These are phyloP conservation scores for Cryoendolithus antarcticus DNA, from an alignment of 2,329 filamentous ascomycete genomes.

Conservation along the genomic window DNA sequence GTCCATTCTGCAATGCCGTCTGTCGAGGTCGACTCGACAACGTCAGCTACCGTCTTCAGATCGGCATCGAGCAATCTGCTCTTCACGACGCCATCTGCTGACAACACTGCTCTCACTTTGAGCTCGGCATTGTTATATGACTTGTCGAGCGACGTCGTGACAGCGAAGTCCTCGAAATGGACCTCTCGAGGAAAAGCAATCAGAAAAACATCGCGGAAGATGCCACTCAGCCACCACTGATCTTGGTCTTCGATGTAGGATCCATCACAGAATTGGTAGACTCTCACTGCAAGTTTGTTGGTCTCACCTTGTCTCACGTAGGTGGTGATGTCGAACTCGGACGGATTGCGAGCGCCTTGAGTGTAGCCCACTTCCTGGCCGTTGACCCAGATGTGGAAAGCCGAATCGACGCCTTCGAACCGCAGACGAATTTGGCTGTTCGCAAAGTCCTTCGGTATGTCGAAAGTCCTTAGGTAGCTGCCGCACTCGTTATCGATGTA, in stretches of 20 bases:
- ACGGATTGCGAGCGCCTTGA: slow-evolving; percentile 55
- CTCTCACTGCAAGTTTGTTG: slow-evolving; percentile 50
- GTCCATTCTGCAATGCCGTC: slow-evolving; percentile 12
- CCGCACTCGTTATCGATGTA: slow-evolving; percentile 50
- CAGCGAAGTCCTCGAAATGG: slow-evolving; percentile 46
- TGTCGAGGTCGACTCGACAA: slow-evolving; percentile 17
- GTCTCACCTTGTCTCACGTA: slow-evolving; percentile 33
- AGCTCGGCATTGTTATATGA: slow-evolving; percentile 41
- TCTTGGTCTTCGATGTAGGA: slow-evolving; percentile 52
- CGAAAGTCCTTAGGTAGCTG: slow-evolving; percentile 46
- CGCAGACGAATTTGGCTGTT: slow-evolving; percentile 47
- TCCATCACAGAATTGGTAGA: slow-evolving; percentile 59
- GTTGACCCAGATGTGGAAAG: slow-evolving; percentile 59
- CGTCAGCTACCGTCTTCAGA: slow-evolving; percentile 31
- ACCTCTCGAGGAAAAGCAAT: slow-evolving; percentile 41
- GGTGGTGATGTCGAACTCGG: slow-evolving; percentile 55
- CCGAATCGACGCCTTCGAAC: slow-evolving; percentile 61
- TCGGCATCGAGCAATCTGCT: slow-evolving; percentile 25
- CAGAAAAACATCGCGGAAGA: slow-evolving; percentile 55
- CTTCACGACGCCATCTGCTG: slow-evolving; percentile 31
- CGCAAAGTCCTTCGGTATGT: slow-evolving; percentile 35
- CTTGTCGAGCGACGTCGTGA: slow-evolving; percentile 42
- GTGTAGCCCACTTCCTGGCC: slow-evolving; percentile 52
- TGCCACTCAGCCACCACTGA: slow-evolving; percentile 28
- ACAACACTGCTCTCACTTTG: slow-evolving; percentile 8